Base-by-base conservation (phyloP, 768 basidiomycete genomes). In the Amanita pseudoporphyria region DNA sequence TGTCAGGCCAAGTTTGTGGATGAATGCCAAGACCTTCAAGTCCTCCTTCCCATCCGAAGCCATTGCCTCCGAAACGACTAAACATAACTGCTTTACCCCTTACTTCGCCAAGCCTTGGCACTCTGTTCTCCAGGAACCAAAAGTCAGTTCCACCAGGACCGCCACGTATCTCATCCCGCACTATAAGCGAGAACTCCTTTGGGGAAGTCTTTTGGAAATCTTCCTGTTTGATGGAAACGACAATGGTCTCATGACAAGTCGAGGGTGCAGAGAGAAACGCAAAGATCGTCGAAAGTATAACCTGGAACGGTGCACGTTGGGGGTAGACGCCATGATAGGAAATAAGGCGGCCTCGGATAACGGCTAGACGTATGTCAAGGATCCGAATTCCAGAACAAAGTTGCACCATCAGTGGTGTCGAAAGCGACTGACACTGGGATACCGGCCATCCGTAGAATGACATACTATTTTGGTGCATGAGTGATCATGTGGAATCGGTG, bases 221-320 rank as follows among this genome's bases (percentile, higher is more conserved):
- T 62, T 97, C 93, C 60, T 94, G 87, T 64, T 95, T 94, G 60
- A 97, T 76, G 13, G 84, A 92, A 70, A 94, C 80, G 24, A 96
- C 76, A 31, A 96, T 62, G 0, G 86, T 86, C 63, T 95, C 93
- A 24, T 69, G 72, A 7, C 67, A 70, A 1, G 86, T 77, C 3
- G 57, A 55, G 0, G 79, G 71, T 0, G 75, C 70, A 6, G 73
- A 73, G 33, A 94, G 76, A 64, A 87, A 95, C 3, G 64, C 54
- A 56, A 81, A 71, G 7, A 94, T 60, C 14, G 73, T 72, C 4
- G 62, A 50, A 9, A 95, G 72, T 43, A 94, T 83, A 28, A 71
- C 68, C 46, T 73, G 65, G 63, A 94, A 91, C 0, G 82, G 66
- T 0, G 81, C 74, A 42, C 75, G 69, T 59, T 94, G 76, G 0